A percentile compares a stretch with the other conserved stretches of the same genome.
Evolutionary conservation across 2,329 filamentous ascomycete genomes (phyloP).

Genomic region (Dissoconium aciculare): DNA sequence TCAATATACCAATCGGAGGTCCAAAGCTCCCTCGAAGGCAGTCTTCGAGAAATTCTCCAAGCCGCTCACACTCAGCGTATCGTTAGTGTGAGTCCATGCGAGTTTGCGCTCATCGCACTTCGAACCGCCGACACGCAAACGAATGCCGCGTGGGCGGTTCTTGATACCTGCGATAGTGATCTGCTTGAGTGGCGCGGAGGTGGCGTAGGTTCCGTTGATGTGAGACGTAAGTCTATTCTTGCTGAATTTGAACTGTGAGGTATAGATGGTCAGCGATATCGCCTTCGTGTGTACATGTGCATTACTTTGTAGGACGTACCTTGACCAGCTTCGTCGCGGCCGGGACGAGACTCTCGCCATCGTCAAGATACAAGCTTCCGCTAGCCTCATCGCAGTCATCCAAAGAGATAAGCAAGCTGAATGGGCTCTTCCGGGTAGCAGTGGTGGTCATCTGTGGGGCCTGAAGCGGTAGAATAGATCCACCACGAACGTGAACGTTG

Average conservation of each 20-base stretch:
- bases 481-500: conserved; percentile 15
- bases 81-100: too few relatives aligned
- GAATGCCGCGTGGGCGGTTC: too few relatives aligned
- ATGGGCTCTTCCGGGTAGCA: conserved; percentile 9
- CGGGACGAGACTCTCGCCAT: conserved; percentile 50
- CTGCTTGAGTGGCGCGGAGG: conserved; percentile 15
- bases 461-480: conserved; percentile 13
- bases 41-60: too few relatives aligned
- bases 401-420: conserved; percentile 10
- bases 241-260: conserved; percentile 11
- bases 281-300: not conserved
- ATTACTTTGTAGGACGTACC: conserved; percentile 1
- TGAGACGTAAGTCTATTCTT: conserved; percentile 12
- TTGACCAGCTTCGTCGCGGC: conserved; percentile 38
- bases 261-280: not conserved
- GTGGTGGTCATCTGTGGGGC: conserved; percentile 11
- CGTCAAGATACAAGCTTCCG: conserved; percentile 37
- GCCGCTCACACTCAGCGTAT: too few relatives aligned
- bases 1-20: too few relatives aligned
- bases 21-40: too few relatives aligned
- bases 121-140: too few relatives aligned
- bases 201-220: conserved; percentile 13
- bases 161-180: conserved; percentile 20
- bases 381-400: conserved; percentile 3
- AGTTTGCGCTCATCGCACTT: too few relatives aligned